A percentile compares a stretch with the other conserved stretches of the same genome.
Conservation (phyloP, 139 green algal genomes). For the Coelastrella sp. region DNA sequence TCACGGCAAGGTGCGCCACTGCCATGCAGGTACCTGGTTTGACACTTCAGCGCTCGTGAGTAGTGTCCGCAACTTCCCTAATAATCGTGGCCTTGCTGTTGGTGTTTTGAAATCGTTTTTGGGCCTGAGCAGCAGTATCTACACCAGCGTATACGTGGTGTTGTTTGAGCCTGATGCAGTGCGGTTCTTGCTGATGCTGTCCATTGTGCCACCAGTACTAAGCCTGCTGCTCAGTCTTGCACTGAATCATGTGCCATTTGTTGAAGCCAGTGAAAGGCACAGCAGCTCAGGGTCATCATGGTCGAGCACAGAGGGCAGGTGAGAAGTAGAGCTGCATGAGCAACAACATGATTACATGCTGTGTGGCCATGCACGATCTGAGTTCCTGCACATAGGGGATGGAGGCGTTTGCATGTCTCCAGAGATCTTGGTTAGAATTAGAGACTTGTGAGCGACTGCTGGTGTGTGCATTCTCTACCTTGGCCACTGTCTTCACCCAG, state of each 20-base stretch:
- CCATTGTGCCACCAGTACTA: slow-evolving; percentile 17
- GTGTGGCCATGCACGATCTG: background rate
- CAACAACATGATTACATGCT: background rate
- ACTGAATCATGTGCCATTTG: slow-evolving; percentile 69
- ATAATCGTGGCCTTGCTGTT: slow-evolving; percentile 78
- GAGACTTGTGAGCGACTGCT: too few species aligned
- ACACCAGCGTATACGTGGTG: slow-evolving; percentile 67
- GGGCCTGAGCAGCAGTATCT: slow-evolving; percentile 68
- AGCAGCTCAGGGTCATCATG: background rate
- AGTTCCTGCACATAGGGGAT: background rate
- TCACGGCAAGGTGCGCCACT: too few species aligned
- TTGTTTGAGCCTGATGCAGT: slow-evolving; percentile 40
- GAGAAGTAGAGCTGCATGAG: background rate
- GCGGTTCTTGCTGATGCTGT: slow-evolving; percentile 70
- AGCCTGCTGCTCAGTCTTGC: slow-evolving; percentile 44
- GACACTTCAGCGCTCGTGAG: slow-evolving; percentile 82
- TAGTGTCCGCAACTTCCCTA: slow-evolving; percentile 84
- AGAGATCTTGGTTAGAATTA: too few species aligned
- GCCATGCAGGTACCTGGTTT: slow-evolving; percentile 71
- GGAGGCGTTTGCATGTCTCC: background rate
- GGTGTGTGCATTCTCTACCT: too few species aligned
- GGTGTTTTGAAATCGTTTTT: slow-evolving; percentile 80
- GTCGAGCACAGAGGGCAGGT: slow-evolving; percentile 30
- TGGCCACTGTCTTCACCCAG: too few species aligned
- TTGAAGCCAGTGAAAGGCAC: slow-evolving; percentile 42